Base-by-base conservation (phyloP, 1,284 basidiomycete species). In the Sanghuangporus baumii region DNA sequence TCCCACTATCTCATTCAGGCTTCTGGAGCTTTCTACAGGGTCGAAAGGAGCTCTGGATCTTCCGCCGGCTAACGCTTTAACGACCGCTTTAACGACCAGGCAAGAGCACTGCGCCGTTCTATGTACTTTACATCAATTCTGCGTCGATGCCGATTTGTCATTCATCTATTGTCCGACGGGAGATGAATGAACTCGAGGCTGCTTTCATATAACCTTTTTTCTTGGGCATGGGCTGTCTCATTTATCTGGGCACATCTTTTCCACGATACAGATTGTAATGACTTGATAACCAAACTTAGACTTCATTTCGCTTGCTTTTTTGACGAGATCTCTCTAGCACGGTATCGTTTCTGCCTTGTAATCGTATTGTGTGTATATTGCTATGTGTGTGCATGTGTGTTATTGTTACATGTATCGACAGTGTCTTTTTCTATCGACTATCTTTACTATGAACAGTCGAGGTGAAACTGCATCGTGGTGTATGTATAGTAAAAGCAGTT, bases 31-130 rank as follows among this genome's bases (percentile, higher is more conserved):
- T 82, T 31, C 73, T 77, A 12, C 63, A 65, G 46, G 70, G 74
- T 34, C 76, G 76, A 66, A 77, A 73, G 66, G 82, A 83, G 67
- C 57, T 81, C 36, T 82, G 82, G 82, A 71, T 82, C 47, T 82
- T 82, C 71, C 74, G 74, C 2, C 66, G 71, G 37, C 55, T 63
- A 14, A 47, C 63, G 16, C 46, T 46, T 16, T 47, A 40, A 7
- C 12, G 11, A 18, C 55, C 50, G 55, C 36, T 12, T 20, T n/a
- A 31, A 12, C 14, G 52, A 11, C 14, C 6, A 36, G 6, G 36
- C 14, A 54, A 16, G 47, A 48, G 16, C 34, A 20, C 11, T 50
- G 11, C n/a, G 20, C 40, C 20, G 54, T 41, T 31, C 26, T 43
- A 55, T 61, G 26, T 61, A 16, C 48, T 50, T 47, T 36, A 34